phyloP scores from a whole-genome alignment of 768 basidiomycete species.

The Lactifluus subvellereus region DNA sequence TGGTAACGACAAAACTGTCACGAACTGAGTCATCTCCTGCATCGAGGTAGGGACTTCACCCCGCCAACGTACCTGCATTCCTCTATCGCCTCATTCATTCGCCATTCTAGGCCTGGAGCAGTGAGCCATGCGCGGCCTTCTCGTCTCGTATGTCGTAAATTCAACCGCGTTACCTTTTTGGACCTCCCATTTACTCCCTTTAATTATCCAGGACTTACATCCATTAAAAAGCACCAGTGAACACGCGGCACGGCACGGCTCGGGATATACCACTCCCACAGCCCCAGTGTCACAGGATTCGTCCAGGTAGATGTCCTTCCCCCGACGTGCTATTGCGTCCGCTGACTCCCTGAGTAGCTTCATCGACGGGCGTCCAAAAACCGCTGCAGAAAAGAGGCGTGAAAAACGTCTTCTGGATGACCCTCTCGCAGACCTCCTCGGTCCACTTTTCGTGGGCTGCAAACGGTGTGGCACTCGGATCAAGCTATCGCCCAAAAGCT shows the following conservation, averaged over 20 bases:
- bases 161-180: neutral
- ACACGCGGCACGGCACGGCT: neutral
- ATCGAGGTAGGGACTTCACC: slow-evolving; percentile 14
- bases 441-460: slow-evolving; percentile 21
- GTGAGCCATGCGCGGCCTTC: slow-evolving; percentile 13
- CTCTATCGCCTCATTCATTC: slow-evolving; percentile 17
- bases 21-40: slow-evolving; percentile 5
- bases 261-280: slow-evolving; percentile 4
- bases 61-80: neutral
- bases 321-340: neutral
- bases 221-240: slow-evolving; percentile 10
- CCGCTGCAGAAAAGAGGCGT: slow-evolving; percentile 22
- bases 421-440: slow-evolving; percentile 24
- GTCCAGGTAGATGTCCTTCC: slow-evolving; percentile 1
- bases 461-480: slow-evolving; percentile 23
- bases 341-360: slow-evolving; percentile 10
- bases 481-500: slow-evolving; percentile 24
- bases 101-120: slow-evolving; percentile 17
- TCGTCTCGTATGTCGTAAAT: slow-evolving; percentile 19
- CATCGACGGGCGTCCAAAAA: slow-evolving; percentile 22
- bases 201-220: slow-evolving; percentile 3
- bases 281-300: slow-evolving; percentile 1
- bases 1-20: slow-evolving; percentile 19
- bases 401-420: slow-evolving; percentile 21
- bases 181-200: slow-evolving; percentile 1